Percentiles rank a stretch among this genome's conserved stretches.
These are phyloP conservation scores for Barnettozyma siamensis DNA, from an alignment of 805 yeast species.

Conservation along the genomic window DNA sequence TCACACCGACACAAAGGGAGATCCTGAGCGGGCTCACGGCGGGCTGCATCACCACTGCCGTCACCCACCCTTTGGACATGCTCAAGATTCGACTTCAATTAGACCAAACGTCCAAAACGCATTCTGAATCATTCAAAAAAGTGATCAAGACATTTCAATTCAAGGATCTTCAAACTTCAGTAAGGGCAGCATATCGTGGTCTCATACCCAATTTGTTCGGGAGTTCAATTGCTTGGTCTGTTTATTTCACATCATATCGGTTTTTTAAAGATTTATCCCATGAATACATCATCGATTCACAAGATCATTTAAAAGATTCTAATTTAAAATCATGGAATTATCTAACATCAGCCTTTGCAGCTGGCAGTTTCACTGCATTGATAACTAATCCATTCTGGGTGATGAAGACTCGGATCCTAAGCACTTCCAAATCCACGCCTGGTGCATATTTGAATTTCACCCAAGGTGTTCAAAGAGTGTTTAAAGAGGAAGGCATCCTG, in stretches of 20 bases:
- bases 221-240: constrained; percentile 82
- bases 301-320: constrained; percentile 23
- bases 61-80: constrained; percentile 87
- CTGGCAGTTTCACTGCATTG: constrained; percentile 72
- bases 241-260: constrained; percentile 76
- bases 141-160: constrained; percentile 17
- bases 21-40: constrained; percentile 70
- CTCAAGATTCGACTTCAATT: constrained; percentile 80
- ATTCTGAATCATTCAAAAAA: constrained; percentile 23
- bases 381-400: constrained; percentile 96
- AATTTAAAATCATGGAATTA: constrained; percentile 39
- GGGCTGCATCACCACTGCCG: constrained; percentile 71
- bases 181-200: constrained; percentile 18
- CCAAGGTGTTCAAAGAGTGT: constrained; percentile 49
- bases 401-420: constrained; percentile 70
- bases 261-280: constrained; percentile 42
- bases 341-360: constrained; percentile 50
- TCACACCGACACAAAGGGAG: constrained; percentile 35
- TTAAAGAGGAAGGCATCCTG: constrained; percentile 47
- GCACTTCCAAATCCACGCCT: constrained; percentile 30
- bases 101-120: constrained; percentile 31
- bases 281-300: constrained; percentile 7
- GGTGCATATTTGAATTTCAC: constrained; percentile 53
- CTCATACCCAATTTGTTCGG: constrained; percentile 63
- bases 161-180: not conserved